These are phyloP conservation scores for Barnettozyma sp. DNA, from an alignment of 805 yeast genomes.

Conservation along the genomic window DNA sequence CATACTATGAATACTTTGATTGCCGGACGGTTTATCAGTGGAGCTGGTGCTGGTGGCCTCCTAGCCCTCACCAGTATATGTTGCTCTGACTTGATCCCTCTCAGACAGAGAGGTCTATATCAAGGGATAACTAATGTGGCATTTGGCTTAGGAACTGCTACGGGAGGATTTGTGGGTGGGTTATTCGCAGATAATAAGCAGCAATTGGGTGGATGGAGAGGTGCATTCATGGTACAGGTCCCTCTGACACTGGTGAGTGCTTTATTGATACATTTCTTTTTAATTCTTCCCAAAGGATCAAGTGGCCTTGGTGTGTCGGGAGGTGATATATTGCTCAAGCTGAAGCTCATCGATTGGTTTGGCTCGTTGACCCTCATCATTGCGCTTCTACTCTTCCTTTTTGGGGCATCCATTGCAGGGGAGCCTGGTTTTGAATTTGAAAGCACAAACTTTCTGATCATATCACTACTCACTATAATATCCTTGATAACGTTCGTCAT, in stretches of 20 bases:
- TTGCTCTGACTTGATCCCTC: conserved; percentile 69
- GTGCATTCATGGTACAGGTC: conserved; percentile 46
- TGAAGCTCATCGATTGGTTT: conserved; percentile 48
- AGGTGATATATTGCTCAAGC: conserved; percentile 36
- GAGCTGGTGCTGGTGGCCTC: conserved; percentile 89
- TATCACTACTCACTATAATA: conserved; percentile 28
- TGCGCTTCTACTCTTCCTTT: conserved; percentile 38
- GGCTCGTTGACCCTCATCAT: conserved; percentile 42
- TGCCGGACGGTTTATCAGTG: conserved; percentile 54
- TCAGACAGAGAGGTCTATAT: conserved; percentile 69
- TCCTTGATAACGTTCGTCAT: conserved; percentile 37
- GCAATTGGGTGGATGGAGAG: conserved; percentile 38
- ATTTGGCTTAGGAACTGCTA: conserved; percentile 69
- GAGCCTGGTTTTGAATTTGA: conserved; percentile 34
- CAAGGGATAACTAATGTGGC: conserved; percentile 79
- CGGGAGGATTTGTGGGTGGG: conserved; percentile 65
- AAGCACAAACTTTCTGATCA: conserved; percentile 28
- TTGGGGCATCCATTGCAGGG: conserved; percentile 50
- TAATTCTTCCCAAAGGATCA: conserved; percentile 41
- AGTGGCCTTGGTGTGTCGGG: conserved; percentile 47
- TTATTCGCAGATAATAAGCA: conserved; percentile 33
- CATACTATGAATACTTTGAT: conserved; percentile 42
- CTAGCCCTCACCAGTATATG: conserved; percentile 68
- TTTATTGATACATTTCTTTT: conserved; percentile 32
- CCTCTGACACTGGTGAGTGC: conserved; percentile 43